A percentile compares a stretch with the other conserved stretches of the same genome.
Evolutionary conservation across 352 stramenopile genomes (phyloP).

Genomic region (Globisporangium splendens): DNA sequence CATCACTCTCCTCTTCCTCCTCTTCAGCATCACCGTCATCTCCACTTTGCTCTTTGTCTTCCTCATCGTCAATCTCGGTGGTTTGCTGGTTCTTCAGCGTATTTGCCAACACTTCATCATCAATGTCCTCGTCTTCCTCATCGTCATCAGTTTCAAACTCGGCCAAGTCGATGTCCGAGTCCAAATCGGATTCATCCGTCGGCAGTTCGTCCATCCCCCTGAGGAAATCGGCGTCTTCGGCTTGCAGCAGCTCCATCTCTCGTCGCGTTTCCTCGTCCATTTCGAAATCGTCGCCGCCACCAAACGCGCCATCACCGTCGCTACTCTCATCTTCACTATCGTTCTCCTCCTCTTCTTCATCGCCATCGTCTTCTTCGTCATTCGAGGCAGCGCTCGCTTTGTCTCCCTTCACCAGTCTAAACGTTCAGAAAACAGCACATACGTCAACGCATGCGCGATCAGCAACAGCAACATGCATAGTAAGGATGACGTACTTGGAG

Average conservation of each 20-base stretch:
- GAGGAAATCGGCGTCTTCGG: conserved; percentile 81
- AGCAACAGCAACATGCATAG: background rate
- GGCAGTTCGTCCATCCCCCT: conserved; percentile 81
- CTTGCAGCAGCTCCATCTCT: conserved; percentile 72
- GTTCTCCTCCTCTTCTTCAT: conserved; percentile 21
- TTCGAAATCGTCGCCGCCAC: conserved; percentile 41
- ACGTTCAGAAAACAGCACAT: background rate
- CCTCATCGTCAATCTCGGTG: conserved; percentile 17
- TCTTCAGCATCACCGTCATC: conserved; percentile 9
- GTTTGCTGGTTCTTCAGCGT: conserved; percentile 49
- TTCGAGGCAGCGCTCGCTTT: conserved; percentile 15
- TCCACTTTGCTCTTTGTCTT: conserved; percentile 14
- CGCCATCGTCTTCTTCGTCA: conserved; percentile 19
- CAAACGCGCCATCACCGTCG: conserved; percentile 18
- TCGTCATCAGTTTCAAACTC: conserved; percentile 68
- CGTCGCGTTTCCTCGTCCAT: conserved; percentile 80
- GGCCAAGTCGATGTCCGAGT: conserved; percentile 61
- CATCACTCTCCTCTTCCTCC: conserved; percentile 2
- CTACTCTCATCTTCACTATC: conserved; percentile 11
- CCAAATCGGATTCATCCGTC: conserved; percentile 75
- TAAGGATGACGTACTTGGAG: conserved; percentile 38
- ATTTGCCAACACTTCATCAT: conserved; percentile 50
- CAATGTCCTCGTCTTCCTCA: conserved; percentile 32
- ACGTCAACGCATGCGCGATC: background rate
- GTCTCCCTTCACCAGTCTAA: conserved; percentile 60